Base-by-base conservation (phyloP, 2,329 filamentous ascomycete genomes). In the Ophiobolus disseminans region DNA sequence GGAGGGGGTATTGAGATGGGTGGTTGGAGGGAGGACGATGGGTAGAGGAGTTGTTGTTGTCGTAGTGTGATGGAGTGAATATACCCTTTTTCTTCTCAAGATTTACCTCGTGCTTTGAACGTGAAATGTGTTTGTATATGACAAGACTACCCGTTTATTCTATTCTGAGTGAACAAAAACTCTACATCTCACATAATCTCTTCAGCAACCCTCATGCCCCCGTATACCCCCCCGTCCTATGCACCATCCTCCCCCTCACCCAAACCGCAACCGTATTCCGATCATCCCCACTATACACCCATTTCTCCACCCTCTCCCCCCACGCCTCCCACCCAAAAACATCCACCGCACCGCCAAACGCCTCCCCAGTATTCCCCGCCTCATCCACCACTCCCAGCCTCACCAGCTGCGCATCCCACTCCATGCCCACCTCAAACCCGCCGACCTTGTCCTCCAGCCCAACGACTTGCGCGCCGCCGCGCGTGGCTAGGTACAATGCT, bases 271-370 rank as follows among this genome's bases (percentile, higher is more conserved):
- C 82, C 2, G 91, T 93, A 72, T 97, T 97, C 60, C 93, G 80
- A 75, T 97, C 94, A 77, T 97, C 92, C 0, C 94, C 94, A 58
- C 85, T 89, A 75, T 89, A 99, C 53, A 97, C 79, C 94, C 94
- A 99, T 79, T 99, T 99, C 42, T 90, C 89, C 9, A 97, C 76
- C 65, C 80, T 84, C 65, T 97, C 90, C 30, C 88, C 84, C 90
- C 89, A 95, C n/a, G 68, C 83, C 80, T 97, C 93, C 83, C 87
- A 91, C 1, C 91, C 92, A 77, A 97, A 99, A 0, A 97, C 73
- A 73, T 97, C 91, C 0, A 97, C 90, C 37, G 86, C 86, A 3
- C 80, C 77, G 1, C 78, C 78, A 3, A 76, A 72, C 4, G 74
- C 74, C 1, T 75, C 75, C 1, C 67, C 71, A 1, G 41, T 50